Conservation (phyloP, 31 red algal genomes). For the Odonthalia washingtoniensis region DNA sequence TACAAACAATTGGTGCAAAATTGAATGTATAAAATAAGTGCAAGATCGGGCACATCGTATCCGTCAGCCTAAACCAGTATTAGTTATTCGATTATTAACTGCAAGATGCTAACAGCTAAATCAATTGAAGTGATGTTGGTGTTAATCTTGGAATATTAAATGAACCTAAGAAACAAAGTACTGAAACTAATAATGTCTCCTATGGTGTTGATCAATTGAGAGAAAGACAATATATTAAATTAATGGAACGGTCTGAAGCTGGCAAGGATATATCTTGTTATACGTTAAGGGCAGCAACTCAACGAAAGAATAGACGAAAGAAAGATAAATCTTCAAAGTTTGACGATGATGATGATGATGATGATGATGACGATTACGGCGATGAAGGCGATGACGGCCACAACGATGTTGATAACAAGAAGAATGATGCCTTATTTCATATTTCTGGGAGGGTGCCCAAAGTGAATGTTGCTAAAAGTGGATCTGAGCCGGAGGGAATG, state of each 20-base stretch:
- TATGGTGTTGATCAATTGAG: conserved; percentile 69
- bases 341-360: conserved; percentile 28
- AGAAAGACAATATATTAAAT: conserved; percentile 59
- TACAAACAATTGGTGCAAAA: too few species aligned
- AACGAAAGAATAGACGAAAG: conserved; percentile 39
- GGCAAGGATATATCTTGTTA: conserved; percentile 56
- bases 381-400: background rate
- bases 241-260: conserved; percentile 66
- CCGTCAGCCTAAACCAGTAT: conserved; percentile 87
- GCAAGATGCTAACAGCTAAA: too few species aligned
- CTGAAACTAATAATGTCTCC: conserved; percentile 65
- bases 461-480: too few species aligned
- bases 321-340: conserved; percentile 22
- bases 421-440: background rate
- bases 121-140: conserved; percentile 84
- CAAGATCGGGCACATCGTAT: conserved; percentile 99
- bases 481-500: conserved; percentile 20
- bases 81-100: conserved; percentile 91
- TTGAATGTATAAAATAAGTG: too few species aligned
- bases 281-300: conserved; percentile 34
- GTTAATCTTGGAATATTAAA: conserved; percentile 57
- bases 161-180: conserved; percentile 51
- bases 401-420: background rate
- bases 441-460: background rate
- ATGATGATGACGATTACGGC: conserved; percentile 45